Evolutionary conservation across 768 basidiomycete species (phyloP).

Genomic region (Lactarius sanguifluus): DNA sequence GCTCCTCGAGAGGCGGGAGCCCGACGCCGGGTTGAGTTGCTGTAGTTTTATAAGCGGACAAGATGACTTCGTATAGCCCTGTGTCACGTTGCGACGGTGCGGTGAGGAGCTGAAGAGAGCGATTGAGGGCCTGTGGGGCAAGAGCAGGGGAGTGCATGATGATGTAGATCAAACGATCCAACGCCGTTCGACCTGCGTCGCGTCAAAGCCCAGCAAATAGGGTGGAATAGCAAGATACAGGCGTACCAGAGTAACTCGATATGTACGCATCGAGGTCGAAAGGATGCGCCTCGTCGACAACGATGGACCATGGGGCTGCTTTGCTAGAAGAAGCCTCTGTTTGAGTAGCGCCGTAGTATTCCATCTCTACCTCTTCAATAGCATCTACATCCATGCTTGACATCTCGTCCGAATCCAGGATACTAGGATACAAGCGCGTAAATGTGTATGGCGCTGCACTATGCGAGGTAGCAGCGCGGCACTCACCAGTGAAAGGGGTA

Average conservation of each 20-base stretch:
- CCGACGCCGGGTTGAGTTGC: slow-evolving; percentile 36
- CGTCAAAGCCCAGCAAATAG: slow-evolving; percentile 8
- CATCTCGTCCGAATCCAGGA: neutral
- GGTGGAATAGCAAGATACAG: slow-evolving; percentile 7
- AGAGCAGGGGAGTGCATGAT: slow-evolving; percentile 63
- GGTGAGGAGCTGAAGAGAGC: slow-evolving; percentile 58
- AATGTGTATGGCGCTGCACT: neutral
- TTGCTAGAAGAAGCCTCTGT: slow-evolving; percentile 22
- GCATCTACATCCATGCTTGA: slow-evolving; percentile 30
- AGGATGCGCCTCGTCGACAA: slow-evolving; percentile 75
- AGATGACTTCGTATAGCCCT: slow-evolving; percentile 50
- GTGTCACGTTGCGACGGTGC: slow-evolving; percentile 64
- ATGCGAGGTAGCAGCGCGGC: neutral
- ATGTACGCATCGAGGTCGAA: slow-evolving; percentile 86
- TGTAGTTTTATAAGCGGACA: slow-evolving; percentile 56
- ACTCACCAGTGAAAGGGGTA: slow-evolving; percentile 9
- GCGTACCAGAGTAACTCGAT: slow-evolving; percentile 69
- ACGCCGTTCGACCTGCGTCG: slow-evolving; percentile 64
- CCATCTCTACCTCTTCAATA: slow-evolving; percentile 24
- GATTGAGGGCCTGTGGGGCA: slow-evolving; percentile 68
- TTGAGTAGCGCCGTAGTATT: slow-evolving; percentile 8
- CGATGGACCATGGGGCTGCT: slow-evolving; percentile 2
- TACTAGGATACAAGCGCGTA: neutral
- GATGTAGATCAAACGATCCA: slow-evolving; percentile 72
- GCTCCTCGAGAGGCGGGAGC: slow-evolving; percentile 48